A percentile compares a stretch with the other conserved stretches of the same genome.
phyloP scores from a whole-genome alignment of 352 stramenopile species.

The Phytophthora litchii region DNA sequence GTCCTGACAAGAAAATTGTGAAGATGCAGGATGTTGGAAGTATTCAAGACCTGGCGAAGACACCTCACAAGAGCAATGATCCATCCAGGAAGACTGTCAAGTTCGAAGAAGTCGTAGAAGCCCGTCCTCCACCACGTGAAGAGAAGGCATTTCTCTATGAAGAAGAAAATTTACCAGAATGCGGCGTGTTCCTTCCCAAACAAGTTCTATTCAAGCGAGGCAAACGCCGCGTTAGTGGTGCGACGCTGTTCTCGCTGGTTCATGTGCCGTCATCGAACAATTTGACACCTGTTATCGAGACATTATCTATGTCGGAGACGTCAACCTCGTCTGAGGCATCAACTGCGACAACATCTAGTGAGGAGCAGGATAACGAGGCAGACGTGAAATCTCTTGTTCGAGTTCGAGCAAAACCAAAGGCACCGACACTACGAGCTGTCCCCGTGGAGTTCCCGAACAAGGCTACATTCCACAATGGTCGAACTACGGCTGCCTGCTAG shows the following conservation, averaged over 20 bases:
- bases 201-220: constrained; percentile 44
- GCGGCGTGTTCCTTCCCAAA: constrained; percentile 37
- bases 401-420: constrained; percentile 14
- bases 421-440: constrained; percentile 27
- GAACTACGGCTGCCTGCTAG: constrained; percentile 25
- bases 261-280: constrained; percentile 29
- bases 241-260: constrained; percentile 37
- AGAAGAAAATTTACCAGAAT: constrained; percentile 23
- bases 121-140: constrained; percentile 11
- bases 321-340: constrained; percentile 18
- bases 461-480: constrained; percentile 37
- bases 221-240: constrained; percentile 32
- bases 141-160: constrained; percentile 8
- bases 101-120: constrained; percentile 24
- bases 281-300: constrained; percentile 17
- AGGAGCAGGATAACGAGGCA: constrained; percentile 9
- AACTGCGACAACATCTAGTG: constrained; percentile 14
- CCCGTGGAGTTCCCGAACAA: constrained; percentile 39
- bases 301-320: constrained; percentile 16
- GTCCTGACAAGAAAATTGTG: constrained; percentile 18
- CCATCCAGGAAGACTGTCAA: constrained; percentile 19
- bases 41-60: constrained; percentile 11
- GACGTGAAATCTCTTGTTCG: constrained; percentile 3
- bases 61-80: constrained; percentile 6
- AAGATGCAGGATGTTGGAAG: constrained; percentile 13